These are phyloP conservation scores for Suillus tomentosus DNA, from an alignment of 768 basidiomycete species.

Conservation along the genomic window DNA sequence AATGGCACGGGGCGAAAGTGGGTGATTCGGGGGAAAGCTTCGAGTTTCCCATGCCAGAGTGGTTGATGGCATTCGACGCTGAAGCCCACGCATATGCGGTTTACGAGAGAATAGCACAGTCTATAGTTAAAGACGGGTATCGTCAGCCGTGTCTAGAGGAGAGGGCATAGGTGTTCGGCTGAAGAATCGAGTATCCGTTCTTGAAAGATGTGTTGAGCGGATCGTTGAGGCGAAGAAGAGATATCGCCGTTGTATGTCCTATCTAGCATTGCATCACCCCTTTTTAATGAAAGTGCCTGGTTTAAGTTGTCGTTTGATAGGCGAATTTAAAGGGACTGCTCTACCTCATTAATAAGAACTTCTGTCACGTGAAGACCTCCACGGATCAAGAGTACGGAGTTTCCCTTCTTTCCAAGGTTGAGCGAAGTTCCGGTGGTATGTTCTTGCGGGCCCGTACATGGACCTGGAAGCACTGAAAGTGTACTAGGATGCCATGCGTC, in stretches of 20 bases:
- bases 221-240: background rate
- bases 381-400: constrained; percentile 7
- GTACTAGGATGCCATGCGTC: no score
- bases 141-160: constrained; percentile 11
- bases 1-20: constrained; percentile 26
- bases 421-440: background rate
- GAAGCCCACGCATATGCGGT: constrained; percentile 28
- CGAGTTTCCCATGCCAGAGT: constrained; percentile 27
- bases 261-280: background rate
- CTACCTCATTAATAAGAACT: background rate
- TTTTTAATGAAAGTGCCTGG: constrained; percentile 4
- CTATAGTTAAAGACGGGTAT: constrained; percentile 30
- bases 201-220: background rate
- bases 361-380: constrained; percentile 7
- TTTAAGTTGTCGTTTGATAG: background rate
- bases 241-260: background rate
- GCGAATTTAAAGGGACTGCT: constrained; percentile 1
- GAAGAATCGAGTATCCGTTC: background rate
- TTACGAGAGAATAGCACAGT: constrained; percentile 22
- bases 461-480: constrained; percentile 4
- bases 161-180: no score
- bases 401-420: background rate
- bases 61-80: constrained; percentile 30
- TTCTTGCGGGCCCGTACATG: constrained; percentile 4
- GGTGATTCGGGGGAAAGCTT: constrained; percentile 18